Evolutionary conservation across 2,329 filamentous ascomycete genomes (phyloP).

Genomic region (Ascochyta rabiei): DNA sequence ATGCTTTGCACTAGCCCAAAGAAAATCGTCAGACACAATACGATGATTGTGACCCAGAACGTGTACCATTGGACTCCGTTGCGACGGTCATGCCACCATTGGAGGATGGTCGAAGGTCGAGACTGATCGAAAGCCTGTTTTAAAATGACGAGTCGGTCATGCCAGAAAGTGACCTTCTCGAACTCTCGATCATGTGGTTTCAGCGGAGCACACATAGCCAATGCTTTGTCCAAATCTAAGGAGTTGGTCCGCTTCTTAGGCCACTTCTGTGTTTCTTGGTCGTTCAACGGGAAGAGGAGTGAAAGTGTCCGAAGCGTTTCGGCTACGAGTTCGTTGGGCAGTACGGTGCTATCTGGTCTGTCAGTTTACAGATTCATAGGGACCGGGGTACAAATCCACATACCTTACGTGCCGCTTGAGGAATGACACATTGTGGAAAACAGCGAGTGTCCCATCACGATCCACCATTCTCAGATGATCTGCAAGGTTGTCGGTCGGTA

Average conservation of each 20-base stretch:
- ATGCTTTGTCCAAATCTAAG: constrained; percentile 35
- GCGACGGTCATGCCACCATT: constrained; percentile 51
- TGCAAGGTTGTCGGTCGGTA: neutral
- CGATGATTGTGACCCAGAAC: constrained; percentile 53
- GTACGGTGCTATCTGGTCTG: constrained; percentile 20
- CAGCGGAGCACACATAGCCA: constrained; percentile 35
- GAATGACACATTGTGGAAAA: neutral
- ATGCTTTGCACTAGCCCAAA: constrained; percentile 54
- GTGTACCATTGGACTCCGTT: constrained; percentile 55
- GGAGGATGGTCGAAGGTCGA: constrained; percentile 37
- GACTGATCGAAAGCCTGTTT: constrained; percentile 51
- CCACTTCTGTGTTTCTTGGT: constrained; percentile 32
- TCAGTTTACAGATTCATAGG: neutral
- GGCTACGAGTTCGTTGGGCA: constrained; percentile 40
- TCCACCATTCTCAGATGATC: neutral
- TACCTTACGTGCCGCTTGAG: neutral
- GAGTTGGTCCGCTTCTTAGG: constrained; percentile 4
- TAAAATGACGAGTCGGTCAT: constrained; percentile 51
- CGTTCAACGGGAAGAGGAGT: constrained; percentile 45
- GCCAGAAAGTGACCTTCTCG: constrained; percentile 49
- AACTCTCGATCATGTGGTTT: constrained; percentile 41
- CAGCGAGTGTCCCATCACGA: neutral
- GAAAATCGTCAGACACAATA: constrained; percentile 48
- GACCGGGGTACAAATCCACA: neutral
- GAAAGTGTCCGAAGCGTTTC: constrained; percentile 50